Evolutionary conservation across 805 yeast genomes (phyloP), one percentile per base, ranked within the genome.

Genomic region (Diddensiella transvaalensis): DNA sequence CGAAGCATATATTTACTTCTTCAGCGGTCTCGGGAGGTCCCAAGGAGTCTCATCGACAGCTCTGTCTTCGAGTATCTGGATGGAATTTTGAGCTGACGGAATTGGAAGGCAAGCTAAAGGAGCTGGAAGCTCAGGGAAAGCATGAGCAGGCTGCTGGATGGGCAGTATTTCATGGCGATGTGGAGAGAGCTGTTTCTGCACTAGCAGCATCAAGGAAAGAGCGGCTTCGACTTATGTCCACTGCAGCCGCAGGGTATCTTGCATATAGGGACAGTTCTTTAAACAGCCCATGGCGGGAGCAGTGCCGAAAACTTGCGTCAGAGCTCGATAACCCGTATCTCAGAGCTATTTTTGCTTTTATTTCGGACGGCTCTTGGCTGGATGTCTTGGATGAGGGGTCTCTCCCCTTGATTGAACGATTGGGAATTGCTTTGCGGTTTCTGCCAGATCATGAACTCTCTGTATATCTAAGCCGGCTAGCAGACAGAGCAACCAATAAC

Each of bases 281-380:
- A 10, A 86, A 86, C 60, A 83, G 82, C 64, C 78, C 89, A 0
- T 91, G 98, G 98, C 83, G 87, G 59, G 95, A 88, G 48, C 96
- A 88, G 63, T 91, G 97, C 63, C 80, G 96, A 47, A 76, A 76
- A 49, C 77, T 91, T 75, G 86, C 97, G 0, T 77, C 85, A n/a
- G 96, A 88, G 57, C 72, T 91, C 48, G 91, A 85, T 10, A 83
- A 87, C 60, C 96, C 98, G 0, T 91, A 91, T 62, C 68, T 91
- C 51, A 71, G 97, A 39, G 96, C 95, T 0, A 86, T 91, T 1
- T 91, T 91, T 72, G 96, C 96, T 0, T 91, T 82, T 58, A 84
- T 91, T 46, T 89, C 96, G 0, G 96, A 91, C 61, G 85, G 87
- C 40, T 93, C 90, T 55, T 91, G 98, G 97, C 84, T 91, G 83